Evolutionary conservation across 2,329 filamentous ascomycete species (phyloP), one percentile per base, ranked within the genome.

Genomic region (Aspergillus pseudonomiae): DNA sequence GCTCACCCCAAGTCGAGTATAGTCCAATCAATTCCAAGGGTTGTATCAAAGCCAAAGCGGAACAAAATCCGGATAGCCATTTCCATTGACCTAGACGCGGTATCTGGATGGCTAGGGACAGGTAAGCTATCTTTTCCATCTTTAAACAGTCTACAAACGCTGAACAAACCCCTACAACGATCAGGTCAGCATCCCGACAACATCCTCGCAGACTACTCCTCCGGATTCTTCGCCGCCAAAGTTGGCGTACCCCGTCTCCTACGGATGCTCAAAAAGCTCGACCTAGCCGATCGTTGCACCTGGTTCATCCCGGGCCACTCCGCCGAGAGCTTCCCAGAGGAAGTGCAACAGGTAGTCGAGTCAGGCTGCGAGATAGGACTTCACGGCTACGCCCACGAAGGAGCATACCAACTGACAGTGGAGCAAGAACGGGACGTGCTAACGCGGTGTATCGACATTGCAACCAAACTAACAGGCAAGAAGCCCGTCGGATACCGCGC

Each of bases 381-480:
- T 6, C 77, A 75, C 52, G 90, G 88, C 6, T 92, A 92, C 75
- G 87, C 85, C 0, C 89, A 92, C 69, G 89, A 92, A 73, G 91
- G 91, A 67, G 89, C 90, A 0, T 83, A 82, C 12, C 85, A 89
- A 57, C 90, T 92, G 86, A 90, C 84, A 0, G 74, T 89, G 1
- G 88, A 91, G 70, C 91, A 93, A 77, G 90, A 93, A 74, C 84
- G 84, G 7, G 89, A 91, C 63, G 88, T 93, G 4, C 83, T 94
- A 6, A 88, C 91, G 70, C 91, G 91, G 77, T 92, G 89, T 21
- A 92, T 89, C 73, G 84, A 85, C 26, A 83, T 93, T 76, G 83
- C 93, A 39, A 91, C 87, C 0, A 86, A 89, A 0, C 90, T 94
- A 70, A 86, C 85, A 46, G 88, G 91, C 6, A 92, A 91, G 77